Base-by-base conservation (phyloP, 345 rosid species). In the Dovyalis caffra region DNA sequence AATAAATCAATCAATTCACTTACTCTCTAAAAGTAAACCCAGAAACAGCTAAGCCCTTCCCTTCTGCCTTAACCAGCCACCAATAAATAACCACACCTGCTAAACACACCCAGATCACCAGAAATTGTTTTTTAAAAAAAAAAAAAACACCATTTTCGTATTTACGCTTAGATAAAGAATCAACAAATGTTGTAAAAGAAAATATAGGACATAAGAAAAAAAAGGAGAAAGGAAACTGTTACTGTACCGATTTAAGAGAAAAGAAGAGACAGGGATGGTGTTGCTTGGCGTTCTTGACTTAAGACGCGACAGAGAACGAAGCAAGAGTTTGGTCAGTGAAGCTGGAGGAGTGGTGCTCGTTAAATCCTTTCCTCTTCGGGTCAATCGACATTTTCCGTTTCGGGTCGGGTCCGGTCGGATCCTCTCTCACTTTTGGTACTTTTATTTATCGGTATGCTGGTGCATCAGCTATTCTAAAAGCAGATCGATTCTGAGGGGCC, bases 11-110 rank as follows among this genome's bases (percentile, higher is more conserved):
- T n/a, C n/a, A n/a, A n/a, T 6, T 49, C 56, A 2, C 53, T 60
- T 77, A 86, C 88, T 76, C 77, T 70, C 77, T 81, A 15, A 64
- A 68, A 43, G 86, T 82, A 77, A 81, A 67, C 8, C 85, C 88
- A 56, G 76, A 75, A 73, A 86, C 79, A 67, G 84, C 83, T 23
- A 86, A 73, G 28, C 75, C 77, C 34, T 79, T 76, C 64, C 25
- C 74, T 6, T 77, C 45, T 5, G 66, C 66, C 65, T 72, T 80
- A 16, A 64, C 76, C 45, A 86, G 82, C 88, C 88, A 81, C 87
- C 88, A 79, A 8, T 83, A 77, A 26, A 10, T 77, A 86, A 56
- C 23, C 65, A 32, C 28, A 86, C 87, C 85, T 86, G 73, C 21
- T n/a, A 61, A 71, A 34, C 6, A 34, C 15, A 64, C 1, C 43